Evolutionary conservation across 2,329 filamentous ascomycete species (phyloP).

Genomic region (Colletotrichum truncatum): DNA sequence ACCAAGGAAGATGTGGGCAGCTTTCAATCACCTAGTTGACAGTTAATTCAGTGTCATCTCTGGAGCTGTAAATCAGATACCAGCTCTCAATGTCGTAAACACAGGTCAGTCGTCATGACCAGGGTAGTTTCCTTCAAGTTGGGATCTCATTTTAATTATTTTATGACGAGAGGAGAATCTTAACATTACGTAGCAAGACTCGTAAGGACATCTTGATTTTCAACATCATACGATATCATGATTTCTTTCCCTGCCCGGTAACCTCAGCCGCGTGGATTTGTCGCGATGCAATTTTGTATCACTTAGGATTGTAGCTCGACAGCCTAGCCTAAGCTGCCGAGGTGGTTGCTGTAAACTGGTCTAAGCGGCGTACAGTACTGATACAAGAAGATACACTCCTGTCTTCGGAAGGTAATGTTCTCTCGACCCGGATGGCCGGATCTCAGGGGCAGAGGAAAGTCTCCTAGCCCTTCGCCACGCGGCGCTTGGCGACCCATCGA

Average conservation of each 20-base stretch:
- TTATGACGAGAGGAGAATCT: background rate
- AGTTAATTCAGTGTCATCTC: background rate
- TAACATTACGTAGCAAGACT: background rate
- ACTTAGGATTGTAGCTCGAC: background rate
- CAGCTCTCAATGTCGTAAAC: background rate
- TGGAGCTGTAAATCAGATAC: background rate
- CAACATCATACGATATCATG: conserved; percentile 4
- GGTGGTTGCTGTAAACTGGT: conserved; percentile 10
- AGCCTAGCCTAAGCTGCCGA: conserved; percentile 2
- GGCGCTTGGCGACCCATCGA: conserved; percentile 28
- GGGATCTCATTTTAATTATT: background rate
- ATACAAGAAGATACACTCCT: conserved; percentile 17
- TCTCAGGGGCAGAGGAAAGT: conserved; percentile 29
- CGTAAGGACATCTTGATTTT: background rate
- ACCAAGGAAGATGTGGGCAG: background rate
- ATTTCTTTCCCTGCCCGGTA: background rate
- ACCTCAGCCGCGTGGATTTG: background rate
- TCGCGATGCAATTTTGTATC: background rate
- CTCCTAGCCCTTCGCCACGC: conserved; percentile 30
- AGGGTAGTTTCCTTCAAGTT: background rate
- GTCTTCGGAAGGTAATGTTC: conserved; percentile 12
- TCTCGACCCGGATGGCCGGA: conserved; percentile 31
- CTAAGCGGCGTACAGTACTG: conserved; percentile 13
- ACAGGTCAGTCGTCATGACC: background rate
- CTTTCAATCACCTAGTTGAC: background rate